phyloP scores from a whole-genome alignment of 208 protist species.

The Vickermania ingenoplastis region DNA sequence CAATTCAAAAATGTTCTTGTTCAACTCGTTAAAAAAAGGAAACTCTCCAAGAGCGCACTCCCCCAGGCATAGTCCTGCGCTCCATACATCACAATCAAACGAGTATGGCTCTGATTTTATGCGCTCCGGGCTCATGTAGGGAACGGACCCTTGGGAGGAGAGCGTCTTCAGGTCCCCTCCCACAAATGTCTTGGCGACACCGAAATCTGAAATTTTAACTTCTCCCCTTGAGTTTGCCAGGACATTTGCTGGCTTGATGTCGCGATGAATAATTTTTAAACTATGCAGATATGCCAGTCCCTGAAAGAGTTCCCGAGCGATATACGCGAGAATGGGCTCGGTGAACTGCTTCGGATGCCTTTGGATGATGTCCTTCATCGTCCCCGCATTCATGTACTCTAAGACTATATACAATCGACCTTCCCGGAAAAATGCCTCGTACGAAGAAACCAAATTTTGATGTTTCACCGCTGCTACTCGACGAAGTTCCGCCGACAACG shows the following conservation, averaged over 20 bases:
- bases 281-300: conserved; percentile 79
- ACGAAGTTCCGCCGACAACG: conserved; percentile 65
- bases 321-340: conserved; percentile 76
- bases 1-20: conserved; percentile 72
- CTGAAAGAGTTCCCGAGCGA: conserved; percentile 74
- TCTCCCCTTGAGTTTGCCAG: conserved; percentile 92
- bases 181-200: conserved; percentile 85
- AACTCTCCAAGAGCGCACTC: conserved; percentile 82
- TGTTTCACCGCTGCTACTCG: conserved; percentile 80
- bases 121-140: conserved; percentile 92
- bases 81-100: conserved; percentile 89
- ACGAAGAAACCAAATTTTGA: conserved; percentile 83
- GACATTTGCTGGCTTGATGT: conserved; percentile 96
- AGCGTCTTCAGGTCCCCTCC: conserved; percentile 68
- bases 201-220: conserved; percentile 97
- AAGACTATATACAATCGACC: conserved; percentile 81
- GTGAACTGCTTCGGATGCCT: conserved; percentile 49
- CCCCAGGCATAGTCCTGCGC: conserved; percentile 81
- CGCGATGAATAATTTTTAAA: conserved; percentile 90
- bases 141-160: conserved; percentile 84
- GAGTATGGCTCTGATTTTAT: conserved; percentile 86
- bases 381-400: conserved; percentile 87
- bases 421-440: conserved; percentile 86
- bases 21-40: conserved; percentile 58
- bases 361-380: conserved; percentile 79